phyloP scores from a whole-genome alignment of 2,329 filamentous ascomycete genomes.

The Pseudopyricularia javanii region DNA sequence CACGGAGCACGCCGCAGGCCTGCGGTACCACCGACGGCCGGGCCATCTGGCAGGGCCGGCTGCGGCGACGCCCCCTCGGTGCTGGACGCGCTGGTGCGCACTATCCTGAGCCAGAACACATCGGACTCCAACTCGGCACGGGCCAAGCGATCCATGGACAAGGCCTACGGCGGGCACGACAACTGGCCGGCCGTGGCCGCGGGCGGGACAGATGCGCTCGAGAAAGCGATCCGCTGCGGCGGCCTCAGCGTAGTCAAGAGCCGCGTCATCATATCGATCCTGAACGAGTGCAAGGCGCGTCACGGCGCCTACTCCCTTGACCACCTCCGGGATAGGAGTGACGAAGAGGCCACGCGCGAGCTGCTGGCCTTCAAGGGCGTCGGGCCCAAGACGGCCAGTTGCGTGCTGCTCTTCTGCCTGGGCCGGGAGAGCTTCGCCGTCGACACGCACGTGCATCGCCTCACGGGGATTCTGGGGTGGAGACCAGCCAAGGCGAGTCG shows the following conservation, averaged over 20 bases:
- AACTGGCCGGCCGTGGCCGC: constrained; percentile 61
- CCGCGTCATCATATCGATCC: constrained; percentile 58
- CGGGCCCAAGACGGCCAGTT: constrained; percentile 44
- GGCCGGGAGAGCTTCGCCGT: constrained; percentile 41
- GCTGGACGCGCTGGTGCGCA: constrained; percentile 40
- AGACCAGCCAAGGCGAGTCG: constrained; percentile 34
- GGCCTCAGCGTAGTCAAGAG: constrained; percentile 62
- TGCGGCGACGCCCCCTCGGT: constrained; percentile 45
- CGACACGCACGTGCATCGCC: constrained; percentile 42
- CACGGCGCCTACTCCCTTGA: constrained; percentile 29
- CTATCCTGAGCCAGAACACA: constrained; percentile 38
- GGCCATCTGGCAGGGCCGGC: constrained; percentile 60
- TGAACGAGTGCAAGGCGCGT: constrained; percentile 45
- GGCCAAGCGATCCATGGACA: constrained; percentile 43
- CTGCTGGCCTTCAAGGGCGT: constrained; percentile 38
- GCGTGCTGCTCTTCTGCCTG: constrained; percentile 43
- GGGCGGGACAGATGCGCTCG: constrained; percentile 47
- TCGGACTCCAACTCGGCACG: constrained; percentile 51
- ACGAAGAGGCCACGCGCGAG: constrained; percentile 35
- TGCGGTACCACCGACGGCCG: constrained; percentile 41
- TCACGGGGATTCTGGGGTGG: constrained; percentile 41
- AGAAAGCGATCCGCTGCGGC: constrained; percentile 55
- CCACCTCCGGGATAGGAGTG: constrained; percentile 30
- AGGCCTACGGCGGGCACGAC: constrained; percentile 57
- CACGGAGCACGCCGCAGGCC: constrained; percentile 57